Base-by-base conservation (phyloP, 306 rosid species). In the Pachyrhizus erosus region DNA sequence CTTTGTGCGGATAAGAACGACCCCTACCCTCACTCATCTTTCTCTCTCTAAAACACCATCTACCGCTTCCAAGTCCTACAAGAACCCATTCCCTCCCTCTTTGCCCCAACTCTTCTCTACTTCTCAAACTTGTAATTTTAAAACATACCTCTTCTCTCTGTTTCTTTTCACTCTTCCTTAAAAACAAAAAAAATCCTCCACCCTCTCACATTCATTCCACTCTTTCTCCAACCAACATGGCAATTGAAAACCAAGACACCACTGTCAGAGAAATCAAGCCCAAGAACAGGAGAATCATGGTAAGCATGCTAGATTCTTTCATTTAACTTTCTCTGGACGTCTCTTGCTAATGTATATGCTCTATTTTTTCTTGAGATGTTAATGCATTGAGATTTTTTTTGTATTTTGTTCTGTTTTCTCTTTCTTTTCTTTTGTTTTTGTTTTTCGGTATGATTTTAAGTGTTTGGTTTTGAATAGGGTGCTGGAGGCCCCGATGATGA, bases 1-100 rank as follows among this genome's bases (percentile, higher is more conserved):
- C 97, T 92, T 93, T 77, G 86, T 80, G 85, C 55, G 91, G 98
- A 96, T 96, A 96, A 96, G 98, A 89, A 93, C 96, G 94, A 86
- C 89, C 85, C 68, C 46, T 24, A 27, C 18, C 70, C 81, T 70
- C 64, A 3, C 55, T 73, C 34, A 20, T 66, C 49, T 55, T 13
- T 80, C 68, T 77, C 85, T 85, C 84, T 73, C 79, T 81, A 75
- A 72, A 83, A 78, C 87, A 31, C 91, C 90, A 84, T 90, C 89
- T 78, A 88, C 92, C 92, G 89, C 93, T 85, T 87, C 86, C 90
- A 80, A 84, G 89, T 49, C 26, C 83, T 84, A 77, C 87, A 95
- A 91, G 88, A 93, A 86, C 94, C 95, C 98, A 79, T 88, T 93
- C 86, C 84, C 89, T 85, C 88, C 84, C 60, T 79, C 88, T 49